A percentile compares a stretch with the other conserved stretches of the same genome.
Conservation (phyloP, 441 rosid species). For the Arabidopsis lyrata region DNA sequence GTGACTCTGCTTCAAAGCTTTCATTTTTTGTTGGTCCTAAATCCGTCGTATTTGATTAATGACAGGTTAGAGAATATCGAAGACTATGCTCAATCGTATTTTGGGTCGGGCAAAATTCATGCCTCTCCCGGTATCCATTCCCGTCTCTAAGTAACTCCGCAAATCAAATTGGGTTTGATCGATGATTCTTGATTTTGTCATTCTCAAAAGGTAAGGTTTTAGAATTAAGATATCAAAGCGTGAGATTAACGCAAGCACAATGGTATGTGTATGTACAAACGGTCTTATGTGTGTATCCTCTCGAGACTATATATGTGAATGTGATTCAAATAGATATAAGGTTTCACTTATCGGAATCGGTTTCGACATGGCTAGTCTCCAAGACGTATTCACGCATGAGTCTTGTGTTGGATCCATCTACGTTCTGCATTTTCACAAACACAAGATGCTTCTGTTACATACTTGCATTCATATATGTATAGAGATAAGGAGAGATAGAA, state of each 20-base stretch:
- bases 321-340: not conserved
- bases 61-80: constrained; percentile 84
- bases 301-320: constrained; percentile 10
- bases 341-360: constrained; percentile 34
- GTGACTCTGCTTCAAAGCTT: not conserved
- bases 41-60: not conserved
- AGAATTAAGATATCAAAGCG: not conserved
- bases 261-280: constrained; percentile 33
- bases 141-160: constrained; percentile 37
- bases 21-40: not conserved
- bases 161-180: not conserved
- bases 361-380: constrained; percentile 62
- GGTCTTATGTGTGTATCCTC: constrained; percentile 14
- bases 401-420: constrained; percentile 64
- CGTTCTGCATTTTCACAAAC: constrained; percentile 53
- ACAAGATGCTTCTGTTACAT: not conserved
- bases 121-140: constrained; percentile 59
- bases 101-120: constrained; percentile 72
- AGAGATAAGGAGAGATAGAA: not conserved
- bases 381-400: constrained; percentile 80
- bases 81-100: constrained; percentile 80
- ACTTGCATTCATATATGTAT: not conserved
- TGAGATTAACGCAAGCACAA: constrained; percentile 24
- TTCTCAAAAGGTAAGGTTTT: constrained; percentile 8
- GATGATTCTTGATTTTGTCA: constrained; percentile 23